A percentile compares a stretch with the other conserved stretches of the same genome.
Evolutionary conservation across 1,284 basidiomycete species (phyloP).

Genomic region (Pulchroboletus neoregius): DNA sequence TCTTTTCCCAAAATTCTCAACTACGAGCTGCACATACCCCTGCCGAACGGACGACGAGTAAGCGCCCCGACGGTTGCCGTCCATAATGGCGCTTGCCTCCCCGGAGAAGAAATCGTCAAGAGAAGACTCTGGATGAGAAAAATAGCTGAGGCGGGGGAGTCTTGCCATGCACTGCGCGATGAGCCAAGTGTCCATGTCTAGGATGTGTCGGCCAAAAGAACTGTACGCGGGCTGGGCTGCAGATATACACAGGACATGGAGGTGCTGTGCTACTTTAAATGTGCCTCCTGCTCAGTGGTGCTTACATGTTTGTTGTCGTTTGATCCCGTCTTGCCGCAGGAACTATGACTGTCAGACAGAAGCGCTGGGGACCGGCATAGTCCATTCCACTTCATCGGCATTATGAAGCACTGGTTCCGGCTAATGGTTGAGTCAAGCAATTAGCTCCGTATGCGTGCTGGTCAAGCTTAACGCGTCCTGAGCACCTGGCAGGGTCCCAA

Average conservation of each 20-base stretch:
- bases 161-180: constrained; percentile 15
- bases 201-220: neutral
- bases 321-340: neutral
- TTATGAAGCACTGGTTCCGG: neutral
- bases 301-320: neutral
- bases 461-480: neutral
- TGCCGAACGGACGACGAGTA: neutral
- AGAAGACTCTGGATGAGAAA: constrained; percentile 18
- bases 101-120: constrained; percentile 15
- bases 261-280: neutral
- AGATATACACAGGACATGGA: neutral
- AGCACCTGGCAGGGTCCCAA: no score
- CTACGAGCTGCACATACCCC: constrained; percentile 6
- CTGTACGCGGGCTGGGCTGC: neutral
- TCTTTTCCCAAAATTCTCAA: neutral
- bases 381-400: neutral
- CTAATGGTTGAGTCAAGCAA: neutral
- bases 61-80: neutral
- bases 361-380: neutral
- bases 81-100: neutral
- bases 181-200: constrained; percentile 14
- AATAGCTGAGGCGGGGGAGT: constrained; percentile 9
- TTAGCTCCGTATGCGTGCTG: neutral
- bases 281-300: neutral
- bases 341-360: neutral